Conservation (phyloP, 1,284 basidiomycete species). For the Trichosporon sp. region DNA sequence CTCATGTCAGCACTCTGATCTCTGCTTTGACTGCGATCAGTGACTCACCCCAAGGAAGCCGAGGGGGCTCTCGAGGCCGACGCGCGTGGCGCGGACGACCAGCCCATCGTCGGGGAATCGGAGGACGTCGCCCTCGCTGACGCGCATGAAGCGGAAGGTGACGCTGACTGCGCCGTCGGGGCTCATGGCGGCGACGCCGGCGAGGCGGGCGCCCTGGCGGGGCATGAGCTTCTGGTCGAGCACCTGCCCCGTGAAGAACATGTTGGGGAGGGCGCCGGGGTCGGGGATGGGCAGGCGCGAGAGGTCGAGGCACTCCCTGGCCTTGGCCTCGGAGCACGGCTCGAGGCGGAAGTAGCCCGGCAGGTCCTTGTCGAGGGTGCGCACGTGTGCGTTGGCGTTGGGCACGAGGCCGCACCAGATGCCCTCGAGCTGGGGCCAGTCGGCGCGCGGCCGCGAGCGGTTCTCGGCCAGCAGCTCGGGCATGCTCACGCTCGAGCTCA, state of each 20-base stretch:
- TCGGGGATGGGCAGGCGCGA: background rate
- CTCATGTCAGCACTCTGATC: background rate
- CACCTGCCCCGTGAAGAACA: conserved; percentile 1
- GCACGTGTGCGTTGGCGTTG: background rate
- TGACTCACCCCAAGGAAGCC: background rate
- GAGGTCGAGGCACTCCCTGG: background rate
- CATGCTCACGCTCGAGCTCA: background rate
- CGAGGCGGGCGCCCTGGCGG: background rate
- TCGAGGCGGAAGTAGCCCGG: background rate
- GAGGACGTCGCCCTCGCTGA: background rate
- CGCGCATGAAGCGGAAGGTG: conserved; percentile 1
- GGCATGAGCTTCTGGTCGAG: background rate
- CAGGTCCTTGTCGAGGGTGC: background rate
- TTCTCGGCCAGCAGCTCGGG: background rate
- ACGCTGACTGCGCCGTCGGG: background rate
- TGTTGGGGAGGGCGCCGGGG: background rate
- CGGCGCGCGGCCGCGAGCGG: background rate
- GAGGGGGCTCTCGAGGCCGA: background rate
- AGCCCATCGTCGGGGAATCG: background rate
- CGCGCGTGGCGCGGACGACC: background rate
- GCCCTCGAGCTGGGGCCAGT: background rate
- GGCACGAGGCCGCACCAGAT: background rate
- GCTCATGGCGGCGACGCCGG: background rate
- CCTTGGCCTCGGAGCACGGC: background rate
- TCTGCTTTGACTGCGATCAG: no score